phyloP scores from a whole-genome alignment of 495 filamentous ascomycete species.

The Penicillium goetzii region DNA sequence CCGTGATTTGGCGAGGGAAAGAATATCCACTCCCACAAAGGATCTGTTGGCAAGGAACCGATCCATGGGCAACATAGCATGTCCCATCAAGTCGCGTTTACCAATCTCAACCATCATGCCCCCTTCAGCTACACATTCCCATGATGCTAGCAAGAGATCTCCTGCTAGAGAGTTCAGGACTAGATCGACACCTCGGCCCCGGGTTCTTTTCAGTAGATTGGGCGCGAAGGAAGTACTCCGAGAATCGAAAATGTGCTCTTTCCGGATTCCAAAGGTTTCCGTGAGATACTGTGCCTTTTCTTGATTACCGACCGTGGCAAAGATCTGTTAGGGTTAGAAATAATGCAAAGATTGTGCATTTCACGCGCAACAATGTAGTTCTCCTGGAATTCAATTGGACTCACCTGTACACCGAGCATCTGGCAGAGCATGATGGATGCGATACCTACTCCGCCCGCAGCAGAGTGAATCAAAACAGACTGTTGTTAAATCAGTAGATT shows the following conservation, averaged over 20 bases:
- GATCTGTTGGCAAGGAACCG: constrained; percentile 3
- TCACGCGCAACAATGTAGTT: not conserved
- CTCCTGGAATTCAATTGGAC: not conserved
- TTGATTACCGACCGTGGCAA: constrained; percentile 11
- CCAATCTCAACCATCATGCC: constrained; percentile 8
- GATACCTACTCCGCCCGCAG: constrained; percentile 9
- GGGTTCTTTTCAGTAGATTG: not conserved
- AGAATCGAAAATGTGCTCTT: constrained; percentile 12
- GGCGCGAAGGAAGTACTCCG: constrained; percentile 1
- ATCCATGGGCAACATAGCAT: constrained; percentile 6
- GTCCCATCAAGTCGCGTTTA: constrained; percentile 5
- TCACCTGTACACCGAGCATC: constrained; percentile 9
- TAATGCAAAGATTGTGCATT: not conserved
- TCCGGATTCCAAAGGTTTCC: not conserved
- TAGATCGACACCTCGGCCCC: constrained; percentile 8
- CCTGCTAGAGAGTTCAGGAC: not conserved
- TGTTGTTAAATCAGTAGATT: not conserved
- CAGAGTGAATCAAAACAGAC: constrained; percentile 12
- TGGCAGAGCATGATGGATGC: constrained; percentile 12
- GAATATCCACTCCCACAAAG: constrained; percentile 11
- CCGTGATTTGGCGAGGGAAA: constrained; percentile 9
- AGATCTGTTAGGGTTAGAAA: constrained; percentile 2
- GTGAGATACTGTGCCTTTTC: constrained; percentile 11
- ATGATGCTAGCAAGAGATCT: constrained; percentile 1
- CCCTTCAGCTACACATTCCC: constrained; percentile 8